phyloP scores from a whole-genome alignment of 1,284 basidiomycete genomes.

The Papiliotrema laurentii region DNA sequence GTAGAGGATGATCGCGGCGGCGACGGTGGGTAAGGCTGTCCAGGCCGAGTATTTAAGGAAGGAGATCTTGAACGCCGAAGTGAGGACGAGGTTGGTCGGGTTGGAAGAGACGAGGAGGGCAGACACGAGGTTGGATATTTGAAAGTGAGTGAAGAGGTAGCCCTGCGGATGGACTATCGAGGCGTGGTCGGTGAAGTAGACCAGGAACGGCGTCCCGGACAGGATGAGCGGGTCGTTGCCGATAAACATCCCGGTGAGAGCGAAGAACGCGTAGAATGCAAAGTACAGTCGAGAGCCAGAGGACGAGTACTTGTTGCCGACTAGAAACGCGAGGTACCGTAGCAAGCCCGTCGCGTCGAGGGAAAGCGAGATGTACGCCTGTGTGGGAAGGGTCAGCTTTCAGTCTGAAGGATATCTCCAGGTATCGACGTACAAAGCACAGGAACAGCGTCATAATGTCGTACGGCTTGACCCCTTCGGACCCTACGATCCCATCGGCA shows the following conservation, averaged over 20 bases:
- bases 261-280: conserved; percentile 75
- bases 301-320: conserved; percentile 67
- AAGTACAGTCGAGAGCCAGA: conserved; percentile 67
- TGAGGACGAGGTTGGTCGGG: conserved; percentile 52
- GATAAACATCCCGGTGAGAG: conserved; percentile 69
- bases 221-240: conserved; percentile 89
- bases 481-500: conserved; percentile 60
- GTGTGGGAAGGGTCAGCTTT: conserved; percentile 1
- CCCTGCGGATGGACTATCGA: conserved; percentile 58
- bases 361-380: conserved; percentile 90
- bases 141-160: conserved; percentile 66
- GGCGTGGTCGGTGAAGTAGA: conserved; percentile 74
- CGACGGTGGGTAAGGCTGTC: conserved; percentile 46
- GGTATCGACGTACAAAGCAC: conserved; percentile 56
- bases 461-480: conserved; percentile 77
- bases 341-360: conserved; percentile 82
- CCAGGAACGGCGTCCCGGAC: conserved; percentile 73
- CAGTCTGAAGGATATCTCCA: background rate
- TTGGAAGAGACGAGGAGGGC: conserved; percentile 51
- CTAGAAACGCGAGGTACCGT: conserved; percentile 79
- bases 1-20: conserved; percentile 39
- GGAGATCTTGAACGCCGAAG: conserved; percentile 46
- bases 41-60: conserved; percentile 49
- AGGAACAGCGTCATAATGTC: conserved; percentile 92
- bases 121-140: conserved; percentile 68